Evolutionary conservation across 2,329 filamentous ascomycete genomes (phyloP).

Genomic region (Pseudogymnoascus sp.): DNA sequence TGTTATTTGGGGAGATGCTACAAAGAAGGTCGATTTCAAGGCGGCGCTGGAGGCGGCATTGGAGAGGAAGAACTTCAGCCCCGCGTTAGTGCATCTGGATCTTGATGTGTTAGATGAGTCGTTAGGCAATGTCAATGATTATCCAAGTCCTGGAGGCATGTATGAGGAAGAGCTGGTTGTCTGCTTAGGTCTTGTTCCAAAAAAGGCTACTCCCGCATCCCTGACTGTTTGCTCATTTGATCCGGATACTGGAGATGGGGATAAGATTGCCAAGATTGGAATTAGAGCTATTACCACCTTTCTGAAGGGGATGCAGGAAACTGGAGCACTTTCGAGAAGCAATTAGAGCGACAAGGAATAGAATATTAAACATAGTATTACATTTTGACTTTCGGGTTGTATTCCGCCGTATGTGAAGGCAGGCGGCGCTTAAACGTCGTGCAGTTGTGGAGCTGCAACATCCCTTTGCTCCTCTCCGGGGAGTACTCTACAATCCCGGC

Average conservation of each 20-base stretch:
- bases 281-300: neutral
- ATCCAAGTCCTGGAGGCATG: conserved; percentile 28
- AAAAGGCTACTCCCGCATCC: neutral
- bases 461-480: no score
- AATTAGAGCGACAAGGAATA: neutral
- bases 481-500: no score
- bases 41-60: conserved; percentile 13
- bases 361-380: no score
- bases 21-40: conserved; percentile 17
- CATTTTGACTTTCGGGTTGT: no score
- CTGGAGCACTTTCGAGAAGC: neutral
- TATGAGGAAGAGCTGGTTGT: conserved; percentile 19
- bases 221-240: neutral
- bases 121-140: conserved; percentile 30
- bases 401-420: no score
- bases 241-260: neutral
- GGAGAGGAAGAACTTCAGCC: conserved; percentile 10
- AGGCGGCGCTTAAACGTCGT: no score
- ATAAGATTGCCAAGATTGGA: neutral
- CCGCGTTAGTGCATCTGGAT: conserved; percentile 29
- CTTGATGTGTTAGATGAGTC: conserved; percentile 29
- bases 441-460: no score
- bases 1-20: conserved; percentile 23
- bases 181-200: conserved; percentile 12
- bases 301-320: neutral